Base-by-base conservation (phyloP, 345 rosid species). In the Leavenworthia alabamica region DNA sequence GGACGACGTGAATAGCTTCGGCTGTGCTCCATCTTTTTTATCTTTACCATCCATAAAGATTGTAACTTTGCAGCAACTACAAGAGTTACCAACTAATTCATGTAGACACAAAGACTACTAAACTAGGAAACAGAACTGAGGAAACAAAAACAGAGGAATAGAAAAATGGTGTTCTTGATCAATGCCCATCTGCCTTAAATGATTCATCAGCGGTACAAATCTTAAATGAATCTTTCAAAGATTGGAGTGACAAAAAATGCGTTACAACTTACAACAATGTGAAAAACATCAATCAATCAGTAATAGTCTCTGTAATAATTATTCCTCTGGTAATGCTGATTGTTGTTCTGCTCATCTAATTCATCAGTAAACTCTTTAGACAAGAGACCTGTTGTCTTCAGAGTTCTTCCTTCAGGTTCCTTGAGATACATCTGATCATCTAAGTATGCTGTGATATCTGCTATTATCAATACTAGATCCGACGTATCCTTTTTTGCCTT, bases 381-480 rank as follows among this genome's bases (percentile, higher is more conserved):
- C 46, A 80, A 72, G 66, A 63, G 41, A 54, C 75, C 16, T 14
- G 44, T 23, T 27, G 49, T 44, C 75, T 73, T 56, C 75, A 91
- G 29, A 46, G 68, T 55, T 62, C 86, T 75, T 56, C 87, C 94
- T 67, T 76, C 88, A 8, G 97, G 99, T 54, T 83, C 88, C 68
- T 69, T 50, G 15, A 77, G 79, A 72, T 78, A 93, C 48, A 54
- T 74, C 9, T 58, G 55, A 70, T 85, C 94, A 49, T 84, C 83
- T 53, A 89, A 61, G 75, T 87, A 89, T 2, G 79, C 62, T 42
- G 77, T 64, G 44, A 93, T 82, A 32, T 75, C 86, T 0, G 59
- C 45, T 32, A 73, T 81, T 46, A 86, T 56, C 14, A 64, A 63
- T 33, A 46, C 78, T 58, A 85, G 74, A 62, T 75, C 79, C 15